These are phyloP conservation scores for Mallotus repandus DNA, from an alignment of 441 rosid genomes.

Conservation along the genomic window DNA sequence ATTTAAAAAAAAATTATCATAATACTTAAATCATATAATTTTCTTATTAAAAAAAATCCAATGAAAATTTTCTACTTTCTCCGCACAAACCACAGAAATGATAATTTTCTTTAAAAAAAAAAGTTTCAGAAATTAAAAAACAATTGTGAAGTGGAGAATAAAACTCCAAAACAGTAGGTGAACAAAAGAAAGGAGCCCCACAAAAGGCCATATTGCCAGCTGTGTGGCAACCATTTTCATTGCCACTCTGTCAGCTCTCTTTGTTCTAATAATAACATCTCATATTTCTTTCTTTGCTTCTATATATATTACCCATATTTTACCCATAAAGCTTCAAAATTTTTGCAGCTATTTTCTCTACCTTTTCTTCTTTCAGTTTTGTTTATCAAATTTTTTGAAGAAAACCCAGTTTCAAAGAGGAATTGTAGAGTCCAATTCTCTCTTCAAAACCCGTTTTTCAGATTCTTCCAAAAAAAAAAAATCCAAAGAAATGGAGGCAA, in stretches of 20 bases:
- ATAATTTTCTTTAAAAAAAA: too few relatives aligned
- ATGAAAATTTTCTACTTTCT: background rate
- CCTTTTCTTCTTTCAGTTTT: background rate
- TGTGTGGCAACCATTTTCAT: conserved; percentile 26
- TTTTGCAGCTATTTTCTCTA: background rate
- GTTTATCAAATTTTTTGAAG: background rate
- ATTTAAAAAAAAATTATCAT: too few relatives aligned
- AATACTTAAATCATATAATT: too few relatives aligned
- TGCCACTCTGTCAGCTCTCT: conserved; percentile 5
- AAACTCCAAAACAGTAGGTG: conserved; percentile 15
- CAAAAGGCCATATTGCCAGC: conserved; percentile 25
- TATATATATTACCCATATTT: background rate
- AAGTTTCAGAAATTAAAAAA: background rate
- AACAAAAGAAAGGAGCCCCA: conserved; percentile 12
- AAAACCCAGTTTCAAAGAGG: conserved; percentile 4
- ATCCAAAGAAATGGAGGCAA: conserved; percentile 45
- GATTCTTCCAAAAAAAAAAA: too few relatives aligned
- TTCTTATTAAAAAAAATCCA: too few relatives aligned
- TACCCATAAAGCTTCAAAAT: background rate
- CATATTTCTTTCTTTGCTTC: background rate
- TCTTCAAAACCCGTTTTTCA: background rate
- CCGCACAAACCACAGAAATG: too few relatives aligned
- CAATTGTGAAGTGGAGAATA: background rate
- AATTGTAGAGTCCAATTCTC: background rate
- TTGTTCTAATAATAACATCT: background rate